Evolutionary conservation across 1,139 yeast species (phyloP), one percentile per base, ranked within the genome.

Genomic region (Saccharomycopsis phalli): DNA sequence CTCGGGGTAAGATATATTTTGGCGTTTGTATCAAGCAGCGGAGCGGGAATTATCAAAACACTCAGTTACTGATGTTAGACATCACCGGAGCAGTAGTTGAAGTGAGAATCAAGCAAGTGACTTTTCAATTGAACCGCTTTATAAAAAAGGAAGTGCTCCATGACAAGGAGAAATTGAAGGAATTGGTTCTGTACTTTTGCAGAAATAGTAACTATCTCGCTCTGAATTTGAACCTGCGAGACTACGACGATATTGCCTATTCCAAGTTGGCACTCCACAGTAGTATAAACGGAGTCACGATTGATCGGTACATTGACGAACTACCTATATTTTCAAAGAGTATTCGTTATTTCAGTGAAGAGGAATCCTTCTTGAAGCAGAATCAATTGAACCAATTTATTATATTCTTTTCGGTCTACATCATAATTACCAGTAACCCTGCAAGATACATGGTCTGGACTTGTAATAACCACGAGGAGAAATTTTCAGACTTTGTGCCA

Each of bases 41-140:
- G 16, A 18, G 13, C 8, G 47, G 45, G 13, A 37, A 20, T 4
- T 41, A 42, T 19, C 20, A 19, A 18, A 17, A n/a, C 3, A 32
- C 47, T 10, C 14, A 23, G 14, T 11, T 44, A 11, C 21, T 32
- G 27, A 22, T 44, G 14, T 34, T 29, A 19, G 38, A 43, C 8
- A 17, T 36, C 7, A 23, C 26, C 5, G 45, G 47, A 7, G 28
- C 36, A 19, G 17, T 25, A 3, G 19, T 13, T 10, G 17, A 18
- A 10, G 26, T 38, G n/a, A 34, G 21, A 7, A 19, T 36, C n/a
- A 14, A 17, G 18, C 36, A 42, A 17, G 28, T 41, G 6, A 19
- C 41, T 10, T 44, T 44, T 31, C 47, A 44, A 22, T 7, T 44
- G 10, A n/a, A n/a, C n/a, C n/a, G n/a, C n/a, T n/a, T n/a, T n/a